Conservation (phyloP, 176 grass and related monocot species). For the Metroxylon sagu region DNA sequence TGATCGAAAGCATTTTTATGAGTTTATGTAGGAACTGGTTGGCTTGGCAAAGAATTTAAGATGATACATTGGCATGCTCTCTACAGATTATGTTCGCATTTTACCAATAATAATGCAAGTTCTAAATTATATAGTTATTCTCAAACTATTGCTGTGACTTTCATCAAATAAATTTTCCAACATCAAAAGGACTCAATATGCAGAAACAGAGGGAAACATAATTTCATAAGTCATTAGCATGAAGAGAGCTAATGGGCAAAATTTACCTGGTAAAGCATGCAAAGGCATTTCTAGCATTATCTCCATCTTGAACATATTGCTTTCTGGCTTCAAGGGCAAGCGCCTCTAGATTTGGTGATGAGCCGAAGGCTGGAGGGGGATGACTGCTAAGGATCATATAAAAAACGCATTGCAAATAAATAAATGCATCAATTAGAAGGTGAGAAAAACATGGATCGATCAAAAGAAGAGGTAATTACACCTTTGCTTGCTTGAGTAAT, state of each 20-base stretch:
- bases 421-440: no score
- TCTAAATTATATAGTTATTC: neutral
- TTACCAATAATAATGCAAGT: neutral
- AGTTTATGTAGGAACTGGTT: neutral
- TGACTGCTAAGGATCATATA: conserved; percentile 14
- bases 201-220: neutral
- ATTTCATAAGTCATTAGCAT: neutral
- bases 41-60: neutral
- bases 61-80: neutral
- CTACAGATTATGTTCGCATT: neutral
- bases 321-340: conserved; percentile 14
- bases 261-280: conserved; percentile 16
- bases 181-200: neutral
- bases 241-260: neutral
- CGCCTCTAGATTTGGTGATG: conserved; percentile 12
- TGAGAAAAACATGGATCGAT: neutral
- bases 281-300: conserved; percentile 5
- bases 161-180: neutral
- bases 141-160: neutral
- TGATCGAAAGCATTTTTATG: neutral
- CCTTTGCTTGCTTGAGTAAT: conserved; percentile 17
- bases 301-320: conserved; percentile 15
- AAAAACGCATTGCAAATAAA: neutral
- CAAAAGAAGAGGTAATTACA: neutral
- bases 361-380: conserved; percentile 12